Conservation (phyloP, 352 stramenopile genomes). For the Plasmopara viticola region DNA sequence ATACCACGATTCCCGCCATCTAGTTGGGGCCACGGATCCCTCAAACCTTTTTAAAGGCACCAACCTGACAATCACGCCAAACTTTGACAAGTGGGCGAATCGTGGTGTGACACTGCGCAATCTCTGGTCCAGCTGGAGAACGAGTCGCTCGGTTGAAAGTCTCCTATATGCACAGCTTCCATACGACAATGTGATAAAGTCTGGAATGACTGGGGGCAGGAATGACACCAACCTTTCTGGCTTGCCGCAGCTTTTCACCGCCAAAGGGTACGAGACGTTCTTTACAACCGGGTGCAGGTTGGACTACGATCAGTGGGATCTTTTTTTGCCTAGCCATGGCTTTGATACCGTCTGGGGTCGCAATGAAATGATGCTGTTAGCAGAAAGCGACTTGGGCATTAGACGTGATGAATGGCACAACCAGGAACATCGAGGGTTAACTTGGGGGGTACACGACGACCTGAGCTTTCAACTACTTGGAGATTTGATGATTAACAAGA, state of each 20-base stretch:
- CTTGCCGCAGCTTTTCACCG: constrained; percentile 45
- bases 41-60: constrained; percentile 31
- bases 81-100: constrained; percentile 45
- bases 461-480: constrained; percentile 6
- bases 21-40: constrained; percentile 33
- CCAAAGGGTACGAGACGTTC: constrained; percentile 40
- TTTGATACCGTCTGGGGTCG: constrained; percentile 36
- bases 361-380: constrained; percentile 6
- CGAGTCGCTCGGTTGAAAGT: constrained; percentile 51
- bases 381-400: constrained; percentile 3
- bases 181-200: constrained; percentile 32
- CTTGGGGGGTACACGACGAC: constrained; percentile 6
- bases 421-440: background rate
- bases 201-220: constrained; percentile 29
- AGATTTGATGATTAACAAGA: constrained; percentile 8
- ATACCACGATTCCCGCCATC: constrained; percentile 44
- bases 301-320: constrained; percentile 41
- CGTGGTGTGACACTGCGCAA: constrained; percentile 44
- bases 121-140: constrained; percentile 56
- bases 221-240: constrained; percentile 25
- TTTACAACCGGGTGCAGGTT: constrained; percentile 41
- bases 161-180: constrained; percentile 47
- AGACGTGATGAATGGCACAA: constrained; percentile 3
- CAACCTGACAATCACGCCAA: constrained; percentile 33
- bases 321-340: constrained; percentile 40